Base-by-base conservation (phyloP, 2,329 filamentous ascomycete genomes). In the Arthrobotrys sinensis region DNA sequence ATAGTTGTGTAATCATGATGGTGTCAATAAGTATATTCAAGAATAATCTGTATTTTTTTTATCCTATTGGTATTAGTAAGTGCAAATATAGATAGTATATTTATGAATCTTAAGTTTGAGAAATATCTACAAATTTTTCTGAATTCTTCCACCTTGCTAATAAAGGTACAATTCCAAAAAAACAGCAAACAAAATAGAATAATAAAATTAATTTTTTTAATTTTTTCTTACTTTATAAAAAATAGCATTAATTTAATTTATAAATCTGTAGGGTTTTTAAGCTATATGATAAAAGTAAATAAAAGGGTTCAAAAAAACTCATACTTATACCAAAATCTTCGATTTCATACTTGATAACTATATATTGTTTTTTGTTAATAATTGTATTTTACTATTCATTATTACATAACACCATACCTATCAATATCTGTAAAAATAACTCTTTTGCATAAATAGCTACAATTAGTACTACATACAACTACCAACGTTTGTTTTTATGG, bases 1-100 rank as follows among this genome's bases (percentile, higher is more conserved):
- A 83, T 46, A 10, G 81, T 79, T 24, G 76, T 75, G 48, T 82
- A 83, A 1, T 79, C 45, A 6, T 70, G 19, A 6, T 67, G 32
- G 21, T 80, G 7, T 34, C 76, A 28, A 36, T 53, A 66, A 4
- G 46, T 46, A 16, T 53, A 66, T 21, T 66, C 63, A 8, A 66
- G 28, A 8, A 32, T 46, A 14, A 16, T 40, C 28, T 66, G 63
- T 4, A 46, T 66, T 28, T 66, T 66, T 5, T 46, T 46, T 32
- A 66, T 66, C 34, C 63, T 46, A 38, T 46, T 32, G 24, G 28
- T 40, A 7, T 46, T 46, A 8, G n/a, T 12, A 8, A 66, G 48
- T 14, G 63, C 63, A 32, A 53, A 66, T 12, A 52, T 4, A 19
- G 28, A 34, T 1, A 32, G 46, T 4, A 8, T 43, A 43, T 52